Evolutionary conservation across 2,329 filamentous ascomycete species (phyloP).

Genomic region (Didymosphaeria variabile): DNA sequence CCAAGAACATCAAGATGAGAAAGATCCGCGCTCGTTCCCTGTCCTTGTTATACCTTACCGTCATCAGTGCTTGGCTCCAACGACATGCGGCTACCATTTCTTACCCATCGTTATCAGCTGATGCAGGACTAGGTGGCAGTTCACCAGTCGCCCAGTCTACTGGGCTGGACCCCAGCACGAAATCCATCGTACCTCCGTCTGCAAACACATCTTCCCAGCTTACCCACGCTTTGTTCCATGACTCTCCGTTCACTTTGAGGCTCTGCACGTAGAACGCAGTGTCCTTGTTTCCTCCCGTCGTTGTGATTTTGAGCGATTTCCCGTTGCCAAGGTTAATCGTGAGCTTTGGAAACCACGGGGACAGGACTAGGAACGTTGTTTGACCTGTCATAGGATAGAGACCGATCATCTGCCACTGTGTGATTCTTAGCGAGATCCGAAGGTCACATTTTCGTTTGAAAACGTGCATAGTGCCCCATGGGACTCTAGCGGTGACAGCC

Average conservation of each 20-base stretch:
- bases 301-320: conserved; percentile 65
- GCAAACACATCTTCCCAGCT: conserved; percentile 73
- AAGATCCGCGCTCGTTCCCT: not conserved
- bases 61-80: not conserved
- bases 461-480: not conserved
- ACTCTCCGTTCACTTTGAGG: conserved; percentile 69
- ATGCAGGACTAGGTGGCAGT: conserved; percentile 69
- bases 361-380: conserved; percentile 70
- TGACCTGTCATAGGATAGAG: conserved; percentile 66
- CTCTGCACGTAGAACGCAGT: conserved; percentile 69
- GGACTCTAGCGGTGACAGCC: not conserved
- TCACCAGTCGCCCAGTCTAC: conserved; percentile 67
- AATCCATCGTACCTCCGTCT: conserved; percentile 67
- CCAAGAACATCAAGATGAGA: not conserved
- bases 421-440: not conserved
- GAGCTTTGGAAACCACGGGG: conserved; percentile 57
- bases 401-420: conserved; percentile 45
- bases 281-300: conserved; percentile 60
- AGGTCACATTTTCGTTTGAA: not conserved
- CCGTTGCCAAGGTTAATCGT: conserved; percentile 66
- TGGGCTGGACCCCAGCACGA: conserved; percentile 65
- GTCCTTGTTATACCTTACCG: not conserved
- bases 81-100: conserved; percentile 1
- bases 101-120: conserved; percentile 14
- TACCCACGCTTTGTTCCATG: conserved; percentile 72